Percentiles rank a stretch among this genome's conserved stretches.
Conservation (phyloP, 164 flowering plant species). For the grape (Vitis vinifera) region ASM3070453v1 NC_081817.1:517001-517500, state of each 20-base stretch:
- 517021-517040: constrained; percentile 26
- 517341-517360: too few relatives aligned
- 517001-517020: constrained; percentile 17
- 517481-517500: background rate
- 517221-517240: constrained; percentile 39
- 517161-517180: constrained; percentile 65
- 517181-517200: constrained; percentile 83
- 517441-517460: background rate
- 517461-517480: background rate
- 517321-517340: too few relatives aligned
- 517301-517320: background rate
- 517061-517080: constrained; percentile 31
- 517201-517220: constrained; percentile 65
- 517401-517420: too few relatives aligned
- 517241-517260: constrained; percentile 52
- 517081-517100: constrained; percentile 45
- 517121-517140: constrained; percentile 81
- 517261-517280: background rate
- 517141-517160: constrained; percentile 49
- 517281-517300: background rate
- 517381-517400: too few relatives aligned
- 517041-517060: constrained; percentile 44
- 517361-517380: too few relatives aligned
- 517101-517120: constrained; percentile 62
- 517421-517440: background rate